Percentiles rank a stretch among this genome's conserved stretches.
These are phyloP conservation scores for Anethum foeniculum DNA, from an alignment of 140 eudicot species.

Conservation along the genomic window DNA sequence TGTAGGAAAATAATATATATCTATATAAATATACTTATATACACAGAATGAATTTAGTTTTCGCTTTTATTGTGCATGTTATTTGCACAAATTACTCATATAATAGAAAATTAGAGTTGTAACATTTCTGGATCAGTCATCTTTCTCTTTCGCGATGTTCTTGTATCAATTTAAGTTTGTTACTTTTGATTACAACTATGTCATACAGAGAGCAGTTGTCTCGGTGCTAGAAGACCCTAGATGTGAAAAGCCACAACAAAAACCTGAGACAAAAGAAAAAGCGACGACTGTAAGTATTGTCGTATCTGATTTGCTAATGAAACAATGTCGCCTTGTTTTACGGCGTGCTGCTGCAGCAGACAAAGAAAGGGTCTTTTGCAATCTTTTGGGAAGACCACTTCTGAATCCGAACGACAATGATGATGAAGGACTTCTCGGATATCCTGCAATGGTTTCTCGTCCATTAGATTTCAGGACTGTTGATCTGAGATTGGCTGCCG, in stretches of 20 bases:
- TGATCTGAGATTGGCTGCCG: conserved; percentile 77
- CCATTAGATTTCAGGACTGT: conserved; percentile 89
- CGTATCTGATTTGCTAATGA: conserved; percentile 65
- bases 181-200: not conserved
- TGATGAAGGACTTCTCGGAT: conserved; percentile 87
- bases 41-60: not conserved
- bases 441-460: conserved; percentile 92
- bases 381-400: conserved; percentile 59
- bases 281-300: conserved; percentile 32
- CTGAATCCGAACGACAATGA: conserved; percentile 64
- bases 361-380: conserved; percentile 71
- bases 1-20: not conserved
- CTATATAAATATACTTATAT: not conserved
- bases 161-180: not conserved
- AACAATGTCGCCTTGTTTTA: conserved; percentile 71
- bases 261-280: conserved; percentile 70
- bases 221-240: conserved; percentile 51
- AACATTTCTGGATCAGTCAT: not conserved
- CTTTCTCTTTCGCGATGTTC: not conserved
- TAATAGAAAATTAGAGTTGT: not conserved
- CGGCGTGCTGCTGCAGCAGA: conserved; percentile 64
- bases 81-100: not conserved
- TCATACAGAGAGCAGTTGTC: conserved; percentile 61
- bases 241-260: conserved; percentile 41
- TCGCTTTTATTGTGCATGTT: not conserved